phyloP scores from a whole-genome alignment of 208 protist species.

The Leishmania tropica region DNA sequence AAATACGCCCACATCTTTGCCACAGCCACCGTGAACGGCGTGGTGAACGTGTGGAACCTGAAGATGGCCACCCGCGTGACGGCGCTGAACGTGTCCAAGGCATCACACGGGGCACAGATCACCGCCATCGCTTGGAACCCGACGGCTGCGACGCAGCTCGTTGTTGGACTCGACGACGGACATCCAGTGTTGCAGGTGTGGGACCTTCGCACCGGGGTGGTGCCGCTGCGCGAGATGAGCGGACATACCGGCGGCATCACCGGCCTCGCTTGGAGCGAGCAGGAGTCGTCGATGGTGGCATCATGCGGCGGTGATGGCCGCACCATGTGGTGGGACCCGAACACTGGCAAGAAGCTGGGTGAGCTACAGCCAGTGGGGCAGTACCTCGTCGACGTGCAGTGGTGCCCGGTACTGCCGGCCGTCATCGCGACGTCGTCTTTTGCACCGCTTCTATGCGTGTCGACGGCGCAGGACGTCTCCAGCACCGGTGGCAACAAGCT shows the following conservation, averaged over 20 bases:
- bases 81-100: conserved; percentile 83
- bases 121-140: conserved; percentile 96
- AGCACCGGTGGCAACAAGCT: conserved; percentile 25
- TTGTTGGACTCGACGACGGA: conserved; percentile 92
- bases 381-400: conserved; percentile 96
- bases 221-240: conserved; percentile 80
- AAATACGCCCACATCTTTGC: conserved; percentile 94
- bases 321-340: conserved; percentile 95
- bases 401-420: conserved; percentile 89
- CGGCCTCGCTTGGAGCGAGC: conserved; percentile 92
- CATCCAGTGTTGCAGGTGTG: conserved; percentile 96
- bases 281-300: conserved; percentile 92
- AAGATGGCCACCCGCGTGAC: conserved; percentile 87
- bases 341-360: conserved; percentile 66
- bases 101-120: conserved; percentile 48
- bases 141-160: conserved; percentile 89
- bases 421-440: conserved; percentile 93
- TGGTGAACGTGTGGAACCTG: conserved; percentile 96
- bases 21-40: conserved; percentile 85
- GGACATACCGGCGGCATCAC: conserved; percentile 92
- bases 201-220: conserved; percentile 95
- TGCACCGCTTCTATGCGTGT: conserved; percentile 71
- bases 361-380: conserved; percentile 69
- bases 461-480: conserved; percentile 52
- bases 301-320: conserved; percentile 94